A percentile compares a stretch with the other conserved stretches of the same genome.
These are phyloP conservation scores for Synchytrium microbalum DNA, from an alignment of 371 early-diverging fungal genomes.

Conservation along the genomic window DNA sequence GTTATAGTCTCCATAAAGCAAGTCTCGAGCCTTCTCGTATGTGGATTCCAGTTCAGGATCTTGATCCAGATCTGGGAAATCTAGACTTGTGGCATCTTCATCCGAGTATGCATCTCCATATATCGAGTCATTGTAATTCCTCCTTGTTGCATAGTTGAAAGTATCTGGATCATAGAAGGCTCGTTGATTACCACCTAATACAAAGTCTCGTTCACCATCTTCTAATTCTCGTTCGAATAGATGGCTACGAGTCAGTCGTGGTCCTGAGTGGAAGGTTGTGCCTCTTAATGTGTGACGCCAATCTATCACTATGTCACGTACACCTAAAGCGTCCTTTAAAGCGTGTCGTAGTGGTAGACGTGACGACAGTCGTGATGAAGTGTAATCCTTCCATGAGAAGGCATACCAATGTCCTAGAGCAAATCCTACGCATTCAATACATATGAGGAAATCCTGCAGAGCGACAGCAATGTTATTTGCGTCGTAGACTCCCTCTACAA, in stretches of 20 bases:
- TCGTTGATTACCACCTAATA: slow-evolving; percentile 7
- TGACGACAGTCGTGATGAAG: slow-evolving; percentile 42
- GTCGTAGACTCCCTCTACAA: slow-evolving; percentile 23
- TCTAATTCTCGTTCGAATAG: slow-evolving; percentile 8
- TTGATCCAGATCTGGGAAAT: slow-evolving; percentile 12
- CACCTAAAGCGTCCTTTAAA: slow-evolving; percentile 70
- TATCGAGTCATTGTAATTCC: not conserved
- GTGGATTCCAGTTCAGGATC: slow-evolving; percentile 17
- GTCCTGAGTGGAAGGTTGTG: slow-evolving; percentile 56
- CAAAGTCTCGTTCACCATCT: slow-evolving; percentile 14
- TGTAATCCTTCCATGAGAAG: slow-evolving; percentile 33
- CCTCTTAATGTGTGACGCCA: slow-evolving; percentile 69
- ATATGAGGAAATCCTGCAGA: slow-evolving; percentile 87
- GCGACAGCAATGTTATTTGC: slow-evolving; percentile 73
- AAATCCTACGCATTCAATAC: slow-evolving; percentile 84
- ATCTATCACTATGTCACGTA: slow-evolving; percentile 77
- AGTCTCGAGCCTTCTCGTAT: slow-evolving; percentile 14
- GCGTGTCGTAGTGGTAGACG: slow-evolving; percentile 73
- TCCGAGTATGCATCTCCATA: not conserved
- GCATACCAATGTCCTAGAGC: slow-evolving; percentile 70
- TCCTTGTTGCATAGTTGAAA: not conserved
- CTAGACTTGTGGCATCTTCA: slow-evolving; percentile 5
- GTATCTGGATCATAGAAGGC: not conserved
- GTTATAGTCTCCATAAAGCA: slow-evolving; percentile 30
- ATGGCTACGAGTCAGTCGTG: not conserved